Evolutionary conservation across 2,329 filamentous ascomycete species (phyloP), one percentile per base, ranked within the genome.

Genomic region (Xylaria sp.): DNA sequence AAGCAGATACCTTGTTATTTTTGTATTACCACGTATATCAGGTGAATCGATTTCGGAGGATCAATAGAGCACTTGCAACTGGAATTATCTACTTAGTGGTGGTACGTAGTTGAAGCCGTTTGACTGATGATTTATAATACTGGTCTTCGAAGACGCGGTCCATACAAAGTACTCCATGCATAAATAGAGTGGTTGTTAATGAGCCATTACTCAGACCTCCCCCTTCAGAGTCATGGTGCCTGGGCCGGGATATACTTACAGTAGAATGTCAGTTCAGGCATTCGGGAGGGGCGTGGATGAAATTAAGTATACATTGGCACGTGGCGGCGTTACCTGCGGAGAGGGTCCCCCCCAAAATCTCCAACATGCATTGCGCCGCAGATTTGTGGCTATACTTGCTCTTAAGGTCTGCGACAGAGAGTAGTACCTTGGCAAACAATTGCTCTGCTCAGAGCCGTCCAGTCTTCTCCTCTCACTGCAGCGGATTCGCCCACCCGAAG

Each of bases 271-370:
- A 52, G 35, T n/a, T 25, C 25, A 37, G 40, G 31, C 15, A 43
- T 38, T 27, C 21, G 29, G 46, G 31, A 9, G 23, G n/a, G 5
- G 43, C 19, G 27, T 46, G n/a, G n/a, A n/a, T n/a, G n/a, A n/a
- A n/a, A n/a, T n/a, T n/a, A n/a, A n/a, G n/a, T n/a, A n/a, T 58
- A 62, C 62, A 55, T 65, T 13, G n/a, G 57, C 60, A 65, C 63
- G 63, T 65, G 63, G 63, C 57, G 56, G 60, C 46, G 63, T 65
- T 65, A 60, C 60, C 60, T 63, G 57, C 56, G 43, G 60, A 54
- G 60, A 65, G 63, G 63, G 63, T 65, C 59, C 40, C 51, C 37
- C 49, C n/a, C n/a, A n/a, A n/a, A 54, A 44, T 38, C 53, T 35
- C 33, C 55, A 49, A 62, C 58, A 7, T 64, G 62, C 58, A 62